Evolutionary conservation across 805 yeast species (phyloP), one percentile per base, ranked within the genome.

Genomic region (Groenewaldozyma tartarivorans): DNA sequence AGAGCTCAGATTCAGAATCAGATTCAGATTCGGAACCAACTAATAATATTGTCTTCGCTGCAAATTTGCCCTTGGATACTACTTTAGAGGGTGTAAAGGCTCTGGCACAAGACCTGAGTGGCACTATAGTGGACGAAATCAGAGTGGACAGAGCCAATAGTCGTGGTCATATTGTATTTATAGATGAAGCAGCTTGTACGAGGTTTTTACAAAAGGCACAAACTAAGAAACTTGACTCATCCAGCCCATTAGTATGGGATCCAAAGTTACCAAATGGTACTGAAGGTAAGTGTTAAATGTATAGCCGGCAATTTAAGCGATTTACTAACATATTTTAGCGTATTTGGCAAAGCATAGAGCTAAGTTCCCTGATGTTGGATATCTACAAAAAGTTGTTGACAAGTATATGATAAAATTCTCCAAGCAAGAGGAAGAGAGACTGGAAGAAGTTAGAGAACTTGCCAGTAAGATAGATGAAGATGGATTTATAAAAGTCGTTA

Each of bases 401-500:
- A 66, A 67, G 30, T 72, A 80, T 18, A 70, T 90, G 68, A 62
- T 61, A 21, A 74, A 74, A 7, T 90, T 87, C 61, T 83, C 81
- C 51, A 62, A 68, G 41, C 74, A 78, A 20, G 97, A 90, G 57
- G 70, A 69, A 46, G 75, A 71, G 44, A 43, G 44, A 33, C 44
- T 38, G 20, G 47, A 46, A 19, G 56, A 57, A 30, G 55, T 50
- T 16, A 46, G 41, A 21, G 33, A 37, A 15, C 48, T 53, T 9
- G 67, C 67, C 20, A 69, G 74, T 35, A 53, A 74, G 24, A 92
- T 87, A 2, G 97, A 88, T 58, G 96, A 82, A 48, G 96, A 88
- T 58, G 97, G 96, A 2, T 88, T 88, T 63, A 86, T 95, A 1
- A 64, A 83, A 54, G 97, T 88, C 34, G 94, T 87, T 17, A 86